Evolutionary conservation across 768 basidiomycete species (phyloP).

Genomic region (Phanerodontia chrysosporium): DNA sequence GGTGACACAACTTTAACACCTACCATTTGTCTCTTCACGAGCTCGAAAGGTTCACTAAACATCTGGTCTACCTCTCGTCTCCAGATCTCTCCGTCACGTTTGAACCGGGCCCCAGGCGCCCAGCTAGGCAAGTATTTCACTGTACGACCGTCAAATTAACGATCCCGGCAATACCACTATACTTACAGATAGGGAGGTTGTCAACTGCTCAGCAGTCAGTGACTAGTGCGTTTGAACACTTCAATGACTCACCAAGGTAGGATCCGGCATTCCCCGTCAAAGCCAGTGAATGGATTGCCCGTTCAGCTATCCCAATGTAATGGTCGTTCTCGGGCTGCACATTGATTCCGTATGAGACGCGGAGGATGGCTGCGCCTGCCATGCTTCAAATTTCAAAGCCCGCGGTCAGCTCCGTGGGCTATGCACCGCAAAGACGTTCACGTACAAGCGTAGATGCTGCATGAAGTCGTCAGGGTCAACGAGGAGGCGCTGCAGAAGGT

Average conservation of each 20-base stretch:
- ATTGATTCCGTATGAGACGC: slow-evolving; percentile 32
- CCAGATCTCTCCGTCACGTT: background rate
- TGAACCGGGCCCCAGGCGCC: slow-evolving; percentile 1
- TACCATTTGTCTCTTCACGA: background rate
- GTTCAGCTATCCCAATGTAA: slow-evolving; percentile 26
- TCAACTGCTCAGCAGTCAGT: background rate
- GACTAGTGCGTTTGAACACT: background rate
- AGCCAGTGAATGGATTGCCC: slow-evolving; percentile 18
- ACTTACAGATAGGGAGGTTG: background rate
- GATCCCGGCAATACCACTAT: background rate
- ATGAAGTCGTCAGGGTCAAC: background rate
- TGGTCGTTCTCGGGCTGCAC: slow-evolving; percentile 29
- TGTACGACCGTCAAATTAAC: background rate
- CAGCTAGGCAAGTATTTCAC: background rate
- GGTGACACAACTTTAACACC: background rate
- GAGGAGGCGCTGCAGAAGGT: background rate
- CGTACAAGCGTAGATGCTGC: background rate
- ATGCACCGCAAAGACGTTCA: background rate
- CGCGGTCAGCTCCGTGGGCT: too few relatives aligned
- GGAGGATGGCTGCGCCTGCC: slow-evolving; percentile 31
- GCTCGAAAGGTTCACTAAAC: background rate
- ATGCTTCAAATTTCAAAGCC: slow-evolving; percentile 22
- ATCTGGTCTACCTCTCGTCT: background rate
- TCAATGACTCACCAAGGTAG: background rate
- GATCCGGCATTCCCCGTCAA: background rate